These are phyloP conservation scores for Trametes cingulata DNA, from an alignment of 768 basidiomycete genomes.

Conservation along the genomic window DNA sequence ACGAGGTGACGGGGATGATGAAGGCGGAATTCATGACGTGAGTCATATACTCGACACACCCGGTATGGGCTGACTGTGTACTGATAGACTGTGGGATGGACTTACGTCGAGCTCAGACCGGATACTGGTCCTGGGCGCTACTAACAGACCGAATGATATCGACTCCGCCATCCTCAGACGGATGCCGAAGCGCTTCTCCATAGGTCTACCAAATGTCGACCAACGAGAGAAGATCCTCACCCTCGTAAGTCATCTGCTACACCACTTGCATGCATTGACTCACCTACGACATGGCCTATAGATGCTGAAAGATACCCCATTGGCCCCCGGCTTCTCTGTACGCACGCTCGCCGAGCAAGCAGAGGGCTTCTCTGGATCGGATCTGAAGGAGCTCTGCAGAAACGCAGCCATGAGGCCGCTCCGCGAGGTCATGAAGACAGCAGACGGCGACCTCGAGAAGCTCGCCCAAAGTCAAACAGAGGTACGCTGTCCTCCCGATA, in stretches of 20 bases:
- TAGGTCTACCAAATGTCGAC: slow-evolving; percentile 73
- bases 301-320: slow-evolving; percentile 83
- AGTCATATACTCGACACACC: slow-evolving; percentile 31
- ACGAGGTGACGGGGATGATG: slow-evolving; percentile 99
- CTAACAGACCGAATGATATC: slow-evolving; percentile 92
- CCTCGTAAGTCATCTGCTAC: slow-evolving; percentile 49
- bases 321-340: slow-evolving; percentile 64
- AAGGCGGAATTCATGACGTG: slow-evolving; percentile 96
- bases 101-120: slow-evolving; percentile 77
- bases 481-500: slow-evolving; percentile 35
- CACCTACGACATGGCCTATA: slow-evolving; percentile 31
- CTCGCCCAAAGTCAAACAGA: slow-evolving; percentile 44
- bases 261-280: not conserved
- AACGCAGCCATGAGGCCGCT: slow-evolving; percentile 94
- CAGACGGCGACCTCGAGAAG: slow-evolving; percentile 49
- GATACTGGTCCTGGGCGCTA: slow-evolving; percentile 91
- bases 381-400: slow-evolving; percentile 88
- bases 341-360: slow-evolving; percentile 64
- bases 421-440: slow-evolving; percentile 73
- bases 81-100: slow-evolving; percentile 88
- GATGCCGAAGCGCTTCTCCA: slow-evolving; percentile 96
- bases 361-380: slow-evolving; percentile 83
- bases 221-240: slow-evolving; percentile 85
- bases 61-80: not conserved
- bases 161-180: slow-evolving; percentile 85